phyloP scores from a whole-genome alignment of 2,329 filamentous ascomycete genomes.

The Penicillium sp. region DNA sequence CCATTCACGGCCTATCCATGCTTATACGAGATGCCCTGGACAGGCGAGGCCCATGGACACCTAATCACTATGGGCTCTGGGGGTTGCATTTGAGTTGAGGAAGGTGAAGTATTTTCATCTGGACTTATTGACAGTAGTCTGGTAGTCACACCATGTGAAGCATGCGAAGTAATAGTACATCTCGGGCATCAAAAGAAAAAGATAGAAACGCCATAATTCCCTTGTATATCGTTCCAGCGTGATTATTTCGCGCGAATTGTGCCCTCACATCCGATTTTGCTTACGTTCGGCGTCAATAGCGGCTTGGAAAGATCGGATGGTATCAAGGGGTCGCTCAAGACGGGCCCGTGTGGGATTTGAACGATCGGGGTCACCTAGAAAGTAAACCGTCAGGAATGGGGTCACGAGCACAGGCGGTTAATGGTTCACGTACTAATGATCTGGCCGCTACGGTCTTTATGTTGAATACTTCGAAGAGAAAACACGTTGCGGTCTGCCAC shows the following conservation, averaged over 20 bases:
- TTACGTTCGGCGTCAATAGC: conserved; percentile 66
- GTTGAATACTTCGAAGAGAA: conserved; percentile 71
- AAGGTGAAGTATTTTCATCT: no score
- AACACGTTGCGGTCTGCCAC: conserved; percentile 41
- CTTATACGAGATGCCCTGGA: background rate
- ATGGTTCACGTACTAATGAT: conserved; percentile 61
- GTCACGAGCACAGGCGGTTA: background rate
- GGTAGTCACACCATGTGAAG: background rate
- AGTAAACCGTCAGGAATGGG: conserved; percentile 7
- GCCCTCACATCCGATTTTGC: conserved; percentile 45
- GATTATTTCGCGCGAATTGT: background rate
- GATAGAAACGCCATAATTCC: conserved; percentile 6
- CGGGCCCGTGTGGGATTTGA: conserved; percentile 86
- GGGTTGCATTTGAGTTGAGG: no score
- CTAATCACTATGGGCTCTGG: background rate
- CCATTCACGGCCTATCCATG: no score
- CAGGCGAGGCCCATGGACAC: no score
- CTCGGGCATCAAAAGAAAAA: conserved; percentile 6
- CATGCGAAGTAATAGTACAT: conserved; percentile 7
- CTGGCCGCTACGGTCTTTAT: conserved; percentile 74
- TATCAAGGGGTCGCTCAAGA: conserved; percentile 86
- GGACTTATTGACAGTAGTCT: background rate
- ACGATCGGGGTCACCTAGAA: conserved; percentile 78
- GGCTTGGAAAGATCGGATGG: conserved; percentile 84
- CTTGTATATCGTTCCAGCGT: background rate